A percentile compares a stretch with the other conserved stretches of the same genome.
phyloP scores from a whole-genome alignment of 225 moss, liverwort and hornwort genomes.

The Polytrichum formosum region DNA sequence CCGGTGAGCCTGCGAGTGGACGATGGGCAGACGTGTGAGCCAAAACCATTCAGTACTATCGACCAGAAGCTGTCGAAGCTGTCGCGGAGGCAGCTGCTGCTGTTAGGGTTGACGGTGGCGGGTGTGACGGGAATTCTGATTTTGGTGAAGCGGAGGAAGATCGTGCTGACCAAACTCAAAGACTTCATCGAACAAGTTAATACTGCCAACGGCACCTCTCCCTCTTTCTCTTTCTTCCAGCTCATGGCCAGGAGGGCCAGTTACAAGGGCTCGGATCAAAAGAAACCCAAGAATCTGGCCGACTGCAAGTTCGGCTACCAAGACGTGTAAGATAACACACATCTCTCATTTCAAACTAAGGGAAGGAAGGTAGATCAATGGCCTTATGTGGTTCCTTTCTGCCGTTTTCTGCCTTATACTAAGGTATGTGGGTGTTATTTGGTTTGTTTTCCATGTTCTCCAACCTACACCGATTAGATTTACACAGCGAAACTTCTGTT shows the following conservation, averaged over 20 bases:
- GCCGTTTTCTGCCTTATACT: no score
- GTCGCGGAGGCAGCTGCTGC: background rate
- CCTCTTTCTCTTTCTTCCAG: background rate
- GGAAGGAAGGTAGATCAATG: background rate
- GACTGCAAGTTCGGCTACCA: conserved; percentile 46
- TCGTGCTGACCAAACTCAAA: background rate
- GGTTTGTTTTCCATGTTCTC: no score
- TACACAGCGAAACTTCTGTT: background rate
- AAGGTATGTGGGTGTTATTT: no score
- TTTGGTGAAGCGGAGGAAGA: background rate
- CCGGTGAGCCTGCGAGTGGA: no score
- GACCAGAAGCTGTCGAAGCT: conserved; percentile 2
- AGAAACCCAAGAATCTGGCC: conserved; percentile 7
- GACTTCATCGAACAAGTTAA: background rate
- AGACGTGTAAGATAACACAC: conserved; percentile 33
- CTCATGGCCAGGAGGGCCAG: no score
- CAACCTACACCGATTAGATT: background rate
- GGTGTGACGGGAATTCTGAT: background rate
- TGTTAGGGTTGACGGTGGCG: background rate
- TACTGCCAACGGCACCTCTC: background rate
- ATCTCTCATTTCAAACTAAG: background rate
- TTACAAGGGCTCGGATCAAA: background rate
- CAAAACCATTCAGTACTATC: background rate
- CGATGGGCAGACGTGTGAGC: background rate
- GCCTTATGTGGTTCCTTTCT: background rate